Percentiles rank a stretch among this genome's conserved stretches.
These are phyloP conservation scores for Coccinonectria pachysandricola DNA, from an alignment of 2,329 filamentous ascomycete species.

Conservation along the genomic window DNA sequence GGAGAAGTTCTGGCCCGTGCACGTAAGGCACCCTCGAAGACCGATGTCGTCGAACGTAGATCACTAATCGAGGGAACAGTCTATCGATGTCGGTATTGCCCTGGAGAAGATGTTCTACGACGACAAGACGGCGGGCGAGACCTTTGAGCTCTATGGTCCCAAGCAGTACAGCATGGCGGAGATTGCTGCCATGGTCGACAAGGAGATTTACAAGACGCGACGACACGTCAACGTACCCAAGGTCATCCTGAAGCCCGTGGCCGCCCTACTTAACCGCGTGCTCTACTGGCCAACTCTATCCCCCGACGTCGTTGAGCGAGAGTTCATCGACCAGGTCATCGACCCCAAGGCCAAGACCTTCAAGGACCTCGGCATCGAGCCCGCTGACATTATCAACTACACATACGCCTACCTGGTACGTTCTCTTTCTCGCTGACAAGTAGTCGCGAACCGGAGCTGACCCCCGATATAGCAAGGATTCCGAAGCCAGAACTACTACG, in stretches of 20 bases:
- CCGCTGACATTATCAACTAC: conserved; percentile 73
- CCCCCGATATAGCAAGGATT: conserved; percentile 61
- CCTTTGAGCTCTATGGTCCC: conserved; percentile 88
- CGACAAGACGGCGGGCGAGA: conserved; percentile 81
- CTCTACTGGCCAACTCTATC: conserved; percentile 86
- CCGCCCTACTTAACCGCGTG: conserved; percentile 64
- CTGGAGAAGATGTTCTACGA: conserved; percentile 86
- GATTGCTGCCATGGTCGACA: conserved; percentile 79
- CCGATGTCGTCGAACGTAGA: too few species aligned
- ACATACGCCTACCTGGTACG: conserved; percentile 91
- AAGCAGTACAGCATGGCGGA: conserved; percentile 85
- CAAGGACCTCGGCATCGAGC: conserved; percentile 83
- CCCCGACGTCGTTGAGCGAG: conserved; percentile 77
- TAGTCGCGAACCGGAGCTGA: conserved; percentile 4
- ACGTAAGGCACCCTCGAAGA: conserved; percentile 50
- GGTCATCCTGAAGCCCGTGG: conserved; percentile 62
- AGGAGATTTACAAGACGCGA: conserved; percentile 82
- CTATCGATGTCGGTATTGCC: conserved; percentile 79
- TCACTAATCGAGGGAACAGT: conserved; percentile 37
- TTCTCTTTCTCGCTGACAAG: conserved; percentile 6
- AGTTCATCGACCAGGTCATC: conserved; percentile 88
- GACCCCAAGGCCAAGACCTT: conserved; percentile 91
- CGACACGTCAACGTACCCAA: conserved; percentile 89
- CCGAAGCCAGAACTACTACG: conserved; percentile 80
- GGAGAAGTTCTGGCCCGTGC: conserved; percentile 83